Evolutionary conservation across 2,329 filamentous ascomycete genomes (phyloP).

Genomic region (Raffaelea arxii): DNA sequence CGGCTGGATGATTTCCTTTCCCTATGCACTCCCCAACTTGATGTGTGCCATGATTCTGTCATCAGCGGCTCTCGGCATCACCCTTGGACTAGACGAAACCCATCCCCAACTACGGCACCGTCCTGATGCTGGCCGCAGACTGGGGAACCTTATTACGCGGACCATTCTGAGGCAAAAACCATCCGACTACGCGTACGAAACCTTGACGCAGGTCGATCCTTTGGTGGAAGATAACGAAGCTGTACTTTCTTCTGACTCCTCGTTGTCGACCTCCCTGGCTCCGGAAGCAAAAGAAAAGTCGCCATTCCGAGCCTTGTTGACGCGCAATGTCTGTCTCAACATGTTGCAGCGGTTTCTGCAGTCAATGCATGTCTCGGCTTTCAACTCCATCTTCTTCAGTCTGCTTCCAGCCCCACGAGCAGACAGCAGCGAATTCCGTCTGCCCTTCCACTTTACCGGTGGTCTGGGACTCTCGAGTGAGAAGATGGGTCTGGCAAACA

Average conservation of each 20-base stretch:
- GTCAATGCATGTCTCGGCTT: slow-evolving; percentile 3
- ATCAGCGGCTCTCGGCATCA: background rate
- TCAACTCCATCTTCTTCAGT: slow-evolving; percentile 2
- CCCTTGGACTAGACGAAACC: slow-evolving; percentile 1
- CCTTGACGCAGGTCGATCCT: too few relatives aligned
- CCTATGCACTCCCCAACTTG: slow-evolving; percentile 2
- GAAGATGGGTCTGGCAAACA: slow-evolving; percentile 3
- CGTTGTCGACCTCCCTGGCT: too few relatives aligned
- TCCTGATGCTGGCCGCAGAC: background rate
- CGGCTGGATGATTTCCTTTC: background rate
- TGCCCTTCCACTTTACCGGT: slow-evolving; percentile 1
- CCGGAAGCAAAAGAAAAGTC: background rate
- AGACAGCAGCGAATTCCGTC: background rate
- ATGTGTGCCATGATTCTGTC: background rate
- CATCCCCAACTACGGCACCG: slow-evolving; percentile 1
- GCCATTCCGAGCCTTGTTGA: background rate
- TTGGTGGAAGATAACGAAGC: too few relatives aligned
- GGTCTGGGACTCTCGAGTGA: slow-evolving; percentile 2
- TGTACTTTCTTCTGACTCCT: too few relatives aligned
- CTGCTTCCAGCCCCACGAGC: background rate
- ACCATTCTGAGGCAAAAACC: background rate
- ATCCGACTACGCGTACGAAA: background rate
- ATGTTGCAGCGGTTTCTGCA: slow-evolving; percentile 3
- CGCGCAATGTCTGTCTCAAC: background rate
- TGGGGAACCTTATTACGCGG: background rate